Evolutionary conservation across 768 basidiomycete species (phyloP), one percentile per base, ranked within the genome.

Genomic region (Pisolithus microcarpus): DNA sequence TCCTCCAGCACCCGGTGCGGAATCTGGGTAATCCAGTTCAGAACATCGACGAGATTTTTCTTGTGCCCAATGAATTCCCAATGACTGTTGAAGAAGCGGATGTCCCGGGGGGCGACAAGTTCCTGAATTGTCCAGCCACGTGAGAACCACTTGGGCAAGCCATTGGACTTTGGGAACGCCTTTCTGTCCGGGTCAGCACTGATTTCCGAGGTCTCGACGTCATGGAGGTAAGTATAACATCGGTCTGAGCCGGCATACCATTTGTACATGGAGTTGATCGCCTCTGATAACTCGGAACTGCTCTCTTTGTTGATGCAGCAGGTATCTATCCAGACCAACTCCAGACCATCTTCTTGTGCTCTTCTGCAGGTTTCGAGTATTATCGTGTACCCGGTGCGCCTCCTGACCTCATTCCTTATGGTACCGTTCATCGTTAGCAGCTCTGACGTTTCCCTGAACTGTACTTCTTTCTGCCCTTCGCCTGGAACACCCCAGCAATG

Each of bases 251-350:
- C 48, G 6, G 51, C 24, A 48, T 59, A 61, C 59, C 59, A 61
- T 18, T 34, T 34, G 31, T 53, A 53, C 59, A 61, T 61, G 13
- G 59, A 59, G 36, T 52, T 51, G 19, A 61, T 56, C 28, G 59
- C 56, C 34, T 61, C 59, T 2, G 48, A 51, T 23, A 59, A 44
- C 30, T 61, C 60, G 3, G 60, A 43, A 39, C 60, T 61, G 44
- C 60, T 61, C 43, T 28, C 37, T 11, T 56, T 61, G 40, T 61
- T 52, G 24, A 61, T 34, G 11, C 31, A 34, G 23, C 52, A 56
- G 15, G 58, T 59, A 26, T 59, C 58, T 15, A 54, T 42, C 59
- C 57, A 59, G 36, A 53, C 50, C 13, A 45, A 53, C 7, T 50
- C 34, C 16, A 45, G 45, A 23, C 43, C 48, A 31, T 49, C 52